Evolutionary conservation across 2,329 filamentous ascomycete genomes (phyloP).

Genomic region (Dryadomyces quercivorus): DNA sequence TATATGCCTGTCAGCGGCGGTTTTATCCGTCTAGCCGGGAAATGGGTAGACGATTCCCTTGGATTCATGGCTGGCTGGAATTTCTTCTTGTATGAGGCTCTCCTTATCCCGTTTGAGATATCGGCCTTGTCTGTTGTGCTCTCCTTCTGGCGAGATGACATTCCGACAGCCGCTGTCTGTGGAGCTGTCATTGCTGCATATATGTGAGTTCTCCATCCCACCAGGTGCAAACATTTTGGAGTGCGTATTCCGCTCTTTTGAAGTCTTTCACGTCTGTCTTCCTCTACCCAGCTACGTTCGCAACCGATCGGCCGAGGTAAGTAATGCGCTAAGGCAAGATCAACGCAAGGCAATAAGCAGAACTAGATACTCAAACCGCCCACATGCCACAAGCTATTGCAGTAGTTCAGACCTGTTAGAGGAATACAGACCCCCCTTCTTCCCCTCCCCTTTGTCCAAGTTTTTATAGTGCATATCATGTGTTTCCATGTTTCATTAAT

Average conservation of each 20-base stretch:
- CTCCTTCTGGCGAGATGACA: constrained; percentile 31
- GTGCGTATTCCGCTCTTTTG: not conserved
- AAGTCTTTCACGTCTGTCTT: not conserved
- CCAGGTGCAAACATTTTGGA: not conserved
- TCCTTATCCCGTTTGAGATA: constrained; percentile 15
- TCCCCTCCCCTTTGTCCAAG: not conserved
- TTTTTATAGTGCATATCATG: not conserved
- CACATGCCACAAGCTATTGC: too few species aligned
- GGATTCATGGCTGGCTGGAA: constrained; percentile 42
- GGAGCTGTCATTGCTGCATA: constrained; percentile 31
- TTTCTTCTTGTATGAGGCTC: constrained; percentile 29
- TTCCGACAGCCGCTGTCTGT: constrained; percentile 39
- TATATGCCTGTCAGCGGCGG: constrained; percentile 51
- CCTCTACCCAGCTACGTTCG: not conserved
- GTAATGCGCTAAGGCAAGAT: not conserved
- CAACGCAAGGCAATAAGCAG: not conserved
- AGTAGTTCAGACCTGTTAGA: not conserved
- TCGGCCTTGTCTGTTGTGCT: constrained; percentile 26
- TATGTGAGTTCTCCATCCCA: constrained; percentile 5
- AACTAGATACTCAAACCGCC: too few species aligned
- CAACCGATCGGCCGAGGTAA: not conserved
- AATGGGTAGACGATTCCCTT: constrained; percentile 54
- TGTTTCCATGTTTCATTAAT: not conserved
- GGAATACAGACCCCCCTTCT: not conserved
- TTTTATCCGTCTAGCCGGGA: constrained; percentile 51